A percentile compares a stretch with the other conserved stretches of the same genome.
These are phyloP conservation scores for Boletales sp. DNA, from an alignment of 768 basidiomycete genomes.

Conservation along the genomic window DNA sequence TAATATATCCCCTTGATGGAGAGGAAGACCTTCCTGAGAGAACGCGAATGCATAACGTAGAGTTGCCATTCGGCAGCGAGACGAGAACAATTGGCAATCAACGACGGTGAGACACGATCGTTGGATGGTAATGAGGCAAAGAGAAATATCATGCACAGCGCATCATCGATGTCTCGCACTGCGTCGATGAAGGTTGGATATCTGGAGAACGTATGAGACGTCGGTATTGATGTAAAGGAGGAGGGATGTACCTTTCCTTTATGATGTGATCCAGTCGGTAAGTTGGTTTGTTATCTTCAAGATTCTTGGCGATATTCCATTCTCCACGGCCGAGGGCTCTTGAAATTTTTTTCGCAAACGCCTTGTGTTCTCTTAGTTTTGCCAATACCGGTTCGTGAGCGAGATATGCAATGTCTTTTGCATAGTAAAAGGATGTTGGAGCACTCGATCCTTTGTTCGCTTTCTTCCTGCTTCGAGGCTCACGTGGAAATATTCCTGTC, in stretches of 20 bases:
- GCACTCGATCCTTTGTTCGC: slow-evolving; percentile 98
- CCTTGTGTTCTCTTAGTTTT: slow-evolving; percentile 95
- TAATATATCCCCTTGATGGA: slow-evolving; percentile 99
- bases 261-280: slow-evolving; percentile 94
- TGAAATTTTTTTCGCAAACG: slow-evolving; percentile 95
- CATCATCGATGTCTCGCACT: slow-evolving; percentile 94
- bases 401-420: slow-evolving; percentile 96
- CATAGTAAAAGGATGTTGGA: slow-evolving; percentile 96
- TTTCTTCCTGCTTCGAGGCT: slow-evolving; percentile 85
- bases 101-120: slow-evolving; percentile 71
- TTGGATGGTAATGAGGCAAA: slow-evolving; percentile 92
- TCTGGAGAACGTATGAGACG: slow-evolving; percentile 39
- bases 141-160: slow-evolving; percentile 90
- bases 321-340: slow-evolving; percentile 91
- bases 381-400: slow-evolving; percentile 93
- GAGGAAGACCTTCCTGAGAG: slow-evolving; percentile 87
- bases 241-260: slow-evolving; percentile 77
- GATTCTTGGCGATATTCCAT: slow-evolving; percentile 90
- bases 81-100: slow-evolving; percentile 87
- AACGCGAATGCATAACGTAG: slow-evolving; percentile 84
- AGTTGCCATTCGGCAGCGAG: slow-evolving; percentile 96
- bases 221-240: not conserved
- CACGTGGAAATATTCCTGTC: slow-evolving; percentile 94
- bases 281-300: slow-evolving; percentile 90
- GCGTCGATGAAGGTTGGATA: slow-evolving; percentile 98